phyloP scores from a whole-genome alignment of 108 stramenopile species.

The Schizochytrium sp. region DNA sequence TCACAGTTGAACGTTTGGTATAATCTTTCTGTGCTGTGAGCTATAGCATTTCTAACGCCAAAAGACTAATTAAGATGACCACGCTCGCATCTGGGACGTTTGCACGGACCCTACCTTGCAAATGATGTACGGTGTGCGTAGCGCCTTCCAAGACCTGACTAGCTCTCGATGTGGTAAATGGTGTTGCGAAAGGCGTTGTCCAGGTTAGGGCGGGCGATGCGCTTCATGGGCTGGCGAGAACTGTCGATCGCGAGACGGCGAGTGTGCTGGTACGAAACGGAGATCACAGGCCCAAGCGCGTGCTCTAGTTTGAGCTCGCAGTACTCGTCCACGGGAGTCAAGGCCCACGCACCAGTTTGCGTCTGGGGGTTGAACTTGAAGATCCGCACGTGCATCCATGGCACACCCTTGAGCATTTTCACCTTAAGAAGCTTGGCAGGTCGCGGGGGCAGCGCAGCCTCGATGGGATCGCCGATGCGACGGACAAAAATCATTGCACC shows the following conservation, averaged over 20 bases:
- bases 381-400: background rate
- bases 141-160: too few species aligned
- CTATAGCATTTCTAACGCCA: too few species aligned
- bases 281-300: background rate
- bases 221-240: background rate
- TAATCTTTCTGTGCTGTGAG: too few species aligned
- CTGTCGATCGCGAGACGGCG: background rate
- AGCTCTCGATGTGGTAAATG: background rate
- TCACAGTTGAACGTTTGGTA: too few species aligned
- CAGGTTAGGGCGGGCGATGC: background rate
- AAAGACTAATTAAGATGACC: too few species aligned
- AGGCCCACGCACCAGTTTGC: background rate
- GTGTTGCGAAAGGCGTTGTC: background rate
- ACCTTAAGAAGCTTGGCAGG: background rate
- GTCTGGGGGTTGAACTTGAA: background rate
- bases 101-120: too few species aligned
- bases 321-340: background rate
- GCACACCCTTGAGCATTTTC: background rate
- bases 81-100: too few species aligned
- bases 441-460: background rate
- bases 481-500: background rate
- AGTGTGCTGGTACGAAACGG: background rate
- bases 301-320: background rate
- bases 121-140: too few species aligned
- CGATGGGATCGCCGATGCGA: background rate